phyloP scores from a whole-genome alignment of 352 stramenopile genomes.

The Phytophthora boehmeriae region DNA sequence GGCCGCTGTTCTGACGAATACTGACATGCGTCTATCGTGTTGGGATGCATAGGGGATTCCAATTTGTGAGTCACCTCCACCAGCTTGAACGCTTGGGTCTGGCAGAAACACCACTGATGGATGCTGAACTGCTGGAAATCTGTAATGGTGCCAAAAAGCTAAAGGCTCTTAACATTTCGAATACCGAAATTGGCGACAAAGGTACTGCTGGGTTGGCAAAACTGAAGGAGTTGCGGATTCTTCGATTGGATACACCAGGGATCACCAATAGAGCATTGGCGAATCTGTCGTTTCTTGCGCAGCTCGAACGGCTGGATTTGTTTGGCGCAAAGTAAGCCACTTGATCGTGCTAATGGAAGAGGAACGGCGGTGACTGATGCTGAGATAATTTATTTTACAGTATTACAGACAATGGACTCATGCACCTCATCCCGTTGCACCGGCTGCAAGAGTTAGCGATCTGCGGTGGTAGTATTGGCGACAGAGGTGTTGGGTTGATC shows the following conservation, averaged over 20 bases:
- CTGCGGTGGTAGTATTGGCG: slow-evolving; percentile 69
- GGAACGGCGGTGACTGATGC: neutral
- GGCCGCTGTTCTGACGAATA: too few species aligned
- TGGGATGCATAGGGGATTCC: slow-evolving; percentile 47
- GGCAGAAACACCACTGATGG: slow-evolving; percentile 63
- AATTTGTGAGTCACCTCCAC: slow-evolving; percentile 68
- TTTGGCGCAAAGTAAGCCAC: slow-evolving; percentile 70
- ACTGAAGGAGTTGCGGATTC: slow-evolving; percentile 58
- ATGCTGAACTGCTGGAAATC: slow-evolving; percentile 64
- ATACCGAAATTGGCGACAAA: slow-evolving; percentile 72
- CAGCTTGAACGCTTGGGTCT: slow-evolving; percentile 63
- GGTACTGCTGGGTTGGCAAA: slow-evolving; percentile 53
- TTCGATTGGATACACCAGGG: slow-evolving; percentile 65
- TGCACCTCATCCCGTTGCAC: slow-evolving; percentile 59
- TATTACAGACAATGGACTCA: slow-evolving; percentile 72
- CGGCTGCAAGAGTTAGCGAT: slow-evolving; percentile 67
- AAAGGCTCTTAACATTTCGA: slow-evolving; percentile 65
- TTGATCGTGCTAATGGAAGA: neutral
- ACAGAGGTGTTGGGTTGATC: slow-evolving; percentile 74
- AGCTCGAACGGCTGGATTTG: slow-evolving; percentile 67
- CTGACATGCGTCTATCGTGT: too few species aligned
- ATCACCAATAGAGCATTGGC: slow-evolving; percentile 71
- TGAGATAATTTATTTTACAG: slow-evolving; percentile 24
- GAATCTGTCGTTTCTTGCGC: slow-evolving; percentile 56
- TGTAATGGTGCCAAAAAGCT: slow-evolving; percentile 53